These are phyloP conservation scores for Penicillium desertorum DNA, from an alignment of 495 filamentous ascomycete genomes.

Conservation along the genomic window DNA sequence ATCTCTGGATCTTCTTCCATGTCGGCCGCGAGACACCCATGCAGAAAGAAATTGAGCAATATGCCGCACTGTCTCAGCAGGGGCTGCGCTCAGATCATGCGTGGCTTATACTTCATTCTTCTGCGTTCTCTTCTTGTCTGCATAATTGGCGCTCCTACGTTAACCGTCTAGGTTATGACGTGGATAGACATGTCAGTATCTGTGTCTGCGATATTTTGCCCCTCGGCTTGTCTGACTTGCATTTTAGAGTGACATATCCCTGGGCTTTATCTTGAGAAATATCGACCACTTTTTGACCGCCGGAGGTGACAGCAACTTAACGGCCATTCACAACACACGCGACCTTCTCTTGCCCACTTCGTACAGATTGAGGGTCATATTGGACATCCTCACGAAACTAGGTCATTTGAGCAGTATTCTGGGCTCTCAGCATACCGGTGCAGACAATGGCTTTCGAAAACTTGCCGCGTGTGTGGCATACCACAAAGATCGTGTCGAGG, in stretches of 20 bases:
- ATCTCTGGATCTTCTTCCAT: constrained; percentile 24
- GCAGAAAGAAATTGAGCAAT: background rate
- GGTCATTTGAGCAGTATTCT: constrained; percentile 10
- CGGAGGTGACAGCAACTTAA: constrained; percentile 3
- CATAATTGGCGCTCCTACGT: background rate
- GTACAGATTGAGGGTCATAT: constrained; percentile 8
- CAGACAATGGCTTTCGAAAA: constrained; percentile 1
- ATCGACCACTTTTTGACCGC: background rate
- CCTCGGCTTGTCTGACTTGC: background rate
- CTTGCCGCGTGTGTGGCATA: constrained; percentile 10
- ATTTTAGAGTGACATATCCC: background rate
- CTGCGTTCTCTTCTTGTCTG: background rate
- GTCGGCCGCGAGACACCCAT: constrained; percentile 3
- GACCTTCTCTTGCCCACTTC: background rate
- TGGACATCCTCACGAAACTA: constrained; percentile 15
- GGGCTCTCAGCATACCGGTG: background rate
- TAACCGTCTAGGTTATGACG: background rate
- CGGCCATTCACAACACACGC: constrained; percentile 4
- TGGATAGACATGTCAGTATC: constrained; percentile 6
- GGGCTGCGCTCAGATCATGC: constrained; percentile 7
- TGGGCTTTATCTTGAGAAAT: background rate
- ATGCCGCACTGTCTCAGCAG: constrained; percentile 14
- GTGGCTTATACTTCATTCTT: background rate
- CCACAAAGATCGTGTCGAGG: constrained; percentile 11
- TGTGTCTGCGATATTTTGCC: background rate